Conservation (phyloP, 305 asterid species). For the Ilex paraguariensis region DNA sequence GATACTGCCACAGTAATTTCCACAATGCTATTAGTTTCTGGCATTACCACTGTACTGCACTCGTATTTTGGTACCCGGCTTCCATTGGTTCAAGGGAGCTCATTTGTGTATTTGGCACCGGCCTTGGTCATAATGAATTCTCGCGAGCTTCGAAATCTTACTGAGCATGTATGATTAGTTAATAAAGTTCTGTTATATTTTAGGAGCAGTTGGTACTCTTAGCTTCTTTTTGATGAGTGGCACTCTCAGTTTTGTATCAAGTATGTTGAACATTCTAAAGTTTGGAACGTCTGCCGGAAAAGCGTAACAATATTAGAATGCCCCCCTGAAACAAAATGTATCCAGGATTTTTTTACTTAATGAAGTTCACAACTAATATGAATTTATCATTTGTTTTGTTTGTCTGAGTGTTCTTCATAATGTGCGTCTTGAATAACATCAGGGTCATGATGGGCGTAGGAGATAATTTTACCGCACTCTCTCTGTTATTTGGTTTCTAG, state of each 20-base stretch:
- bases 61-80: slow-evolving; percentile 86
- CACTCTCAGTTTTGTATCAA: background rate
- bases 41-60: slow-evolving; percentile 78
- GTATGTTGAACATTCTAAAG: background rate
- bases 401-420: too few relatives aligned
- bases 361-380: too few relatives aligned
- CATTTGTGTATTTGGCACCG: slow-evolving; percentile 94
- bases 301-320: too few relatives aligned
- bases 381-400: too few relatives aligned
- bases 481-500: too few relatives aligned
- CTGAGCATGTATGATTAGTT: slow-evolving; percentile 70
- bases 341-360: too few relatives aligned
- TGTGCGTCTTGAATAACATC: background rate
- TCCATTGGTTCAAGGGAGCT: slow-evolving; percentile 97
- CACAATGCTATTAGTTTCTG: slow-evolving; percentile 86
- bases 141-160: slow-evolving; percentile 77
- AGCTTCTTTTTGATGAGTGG: too few relatives aligned
- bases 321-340: too few relatives aligned
- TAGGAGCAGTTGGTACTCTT: too few relatives aligned
- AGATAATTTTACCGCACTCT: background rate
- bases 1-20: slow-evolving; percentile 92
- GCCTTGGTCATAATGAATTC: slow-evolving; percentile 87
- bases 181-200: too few relatives aligned
- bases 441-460: background rate
- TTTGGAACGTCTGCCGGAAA: too few relatives aligned